A percentile compares a stretch with the other conserved stretches of the same genome.
phyloP scores from a whole-genome alignment of 345 rosid species.

The Eucalyptus regnans region DNA sequence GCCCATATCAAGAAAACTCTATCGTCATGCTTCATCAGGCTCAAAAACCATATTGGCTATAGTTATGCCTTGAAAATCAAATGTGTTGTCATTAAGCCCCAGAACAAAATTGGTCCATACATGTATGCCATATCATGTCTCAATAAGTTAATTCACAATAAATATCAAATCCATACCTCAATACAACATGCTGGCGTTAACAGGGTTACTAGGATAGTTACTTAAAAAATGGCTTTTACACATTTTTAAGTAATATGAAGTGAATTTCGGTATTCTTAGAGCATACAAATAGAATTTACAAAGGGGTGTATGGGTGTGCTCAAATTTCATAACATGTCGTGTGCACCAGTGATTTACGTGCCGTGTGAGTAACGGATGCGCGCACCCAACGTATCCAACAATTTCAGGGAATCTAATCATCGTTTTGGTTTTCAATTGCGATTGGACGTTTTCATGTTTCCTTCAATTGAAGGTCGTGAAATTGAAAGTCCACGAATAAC shows the following conservation, averaged over 20 bases:
- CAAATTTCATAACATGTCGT: not conserved
- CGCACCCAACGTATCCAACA: too few species aligned
- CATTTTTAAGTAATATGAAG: not conserved
- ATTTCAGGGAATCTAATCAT: too few species aligned
- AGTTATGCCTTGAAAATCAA: not conserved
- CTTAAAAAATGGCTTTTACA: too few species aligned
- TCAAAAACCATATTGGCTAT: not conserved
- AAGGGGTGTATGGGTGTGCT: not conserved
- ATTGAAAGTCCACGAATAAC: too few species aligned
- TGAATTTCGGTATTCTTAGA: too few species aligned
- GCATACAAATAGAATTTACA: not conserved
- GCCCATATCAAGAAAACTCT: not conserved
- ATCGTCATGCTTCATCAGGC: not conserved
- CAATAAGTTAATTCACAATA: not conserved
- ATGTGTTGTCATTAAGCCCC: rapidly evolving
- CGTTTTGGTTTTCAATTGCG: too few species aligned
- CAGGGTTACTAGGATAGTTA: too few species aligned
- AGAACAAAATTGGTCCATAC: rapidly evolving
- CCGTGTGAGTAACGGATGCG: too few species aligned
- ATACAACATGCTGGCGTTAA: too few species aligned
- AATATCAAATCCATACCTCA: not conserved
- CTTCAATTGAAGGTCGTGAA: too few species aligned
- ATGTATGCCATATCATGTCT: not conserved
- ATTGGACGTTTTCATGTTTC: too few species aligned
- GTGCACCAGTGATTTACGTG: not conserved